Percentiles rank a stretch among this genome's conserved stretches.
Conservation (phyloP, 441 rosid species). For the Francoa sonchifolia region DNA sequence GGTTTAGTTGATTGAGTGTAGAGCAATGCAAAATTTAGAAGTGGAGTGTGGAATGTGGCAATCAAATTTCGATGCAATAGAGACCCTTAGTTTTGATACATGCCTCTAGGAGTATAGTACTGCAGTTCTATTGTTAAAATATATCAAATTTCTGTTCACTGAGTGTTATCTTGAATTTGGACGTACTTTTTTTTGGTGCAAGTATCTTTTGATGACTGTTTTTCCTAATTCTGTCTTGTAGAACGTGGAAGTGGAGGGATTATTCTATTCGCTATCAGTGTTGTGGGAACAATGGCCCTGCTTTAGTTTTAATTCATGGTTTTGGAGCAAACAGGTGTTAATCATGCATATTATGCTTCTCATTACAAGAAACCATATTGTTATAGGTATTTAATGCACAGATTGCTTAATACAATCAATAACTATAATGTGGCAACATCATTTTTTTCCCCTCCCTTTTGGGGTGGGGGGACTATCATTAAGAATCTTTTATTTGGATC, state of each 20-base stretch:
- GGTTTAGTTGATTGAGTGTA: no score
- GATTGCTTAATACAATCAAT: conserved; percentile 12
- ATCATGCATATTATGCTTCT: conserved; percentile 39
- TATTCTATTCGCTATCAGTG: conserved; percentile 69
- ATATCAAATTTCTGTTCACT: no score
- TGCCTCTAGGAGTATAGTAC: no score
- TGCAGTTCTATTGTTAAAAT: no score
- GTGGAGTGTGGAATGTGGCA: no score
- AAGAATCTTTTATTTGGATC: no score
- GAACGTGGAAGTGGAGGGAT: conserved; percentile 79
- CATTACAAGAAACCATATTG: conserved; percentile 36
- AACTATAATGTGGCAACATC: no score
- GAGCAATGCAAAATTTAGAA: no score
- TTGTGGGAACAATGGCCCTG: conserved; percentile 65
- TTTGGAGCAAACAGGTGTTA: conserved; percentile 95
- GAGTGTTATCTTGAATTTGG: background rate
- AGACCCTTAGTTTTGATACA: no score
- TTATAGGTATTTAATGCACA: conserved; percentile 34
- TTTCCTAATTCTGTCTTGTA: conserved; percentile 16
- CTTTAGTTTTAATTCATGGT: conserved; percentile 71
- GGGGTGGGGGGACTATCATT: no score
- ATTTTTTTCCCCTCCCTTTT: no score
- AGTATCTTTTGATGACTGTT: background rate
- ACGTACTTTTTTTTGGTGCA: background rate
- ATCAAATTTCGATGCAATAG: no score